These are phyloP conservation scores for Aspergillus coremiiformis DNA, from an alignment of 495 filamentous ascomycete genomes.

Conservation along the genomic window DNA sequence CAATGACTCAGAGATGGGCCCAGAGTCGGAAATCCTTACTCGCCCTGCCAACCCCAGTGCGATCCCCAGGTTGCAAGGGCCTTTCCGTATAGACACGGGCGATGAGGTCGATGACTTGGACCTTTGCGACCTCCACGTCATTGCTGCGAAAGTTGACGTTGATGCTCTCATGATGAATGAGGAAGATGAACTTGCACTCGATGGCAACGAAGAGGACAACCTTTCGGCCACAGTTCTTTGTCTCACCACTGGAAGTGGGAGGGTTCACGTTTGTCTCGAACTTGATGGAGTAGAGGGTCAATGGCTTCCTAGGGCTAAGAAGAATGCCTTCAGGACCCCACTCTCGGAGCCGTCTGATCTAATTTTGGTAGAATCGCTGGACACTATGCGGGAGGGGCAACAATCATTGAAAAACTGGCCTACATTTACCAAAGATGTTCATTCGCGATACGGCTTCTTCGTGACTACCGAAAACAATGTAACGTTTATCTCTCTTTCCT, in stretches of 20 bases:
- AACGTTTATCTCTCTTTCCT: slow-evolving; percentile 58
- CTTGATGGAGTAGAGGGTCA: slow-evolving; percentile 72
- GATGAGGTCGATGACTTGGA: slow-evolving; percentile 64
- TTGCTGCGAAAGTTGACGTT: slow-evolving; percentile 44
- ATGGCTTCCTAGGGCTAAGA: slow-evolving; percentile 65
- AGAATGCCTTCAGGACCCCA: slow-evolving; percentile 34
- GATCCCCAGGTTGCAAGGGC: slow-evolving; percentile 76
- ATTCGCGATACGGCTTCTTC: slow-evolving; percentile 70
- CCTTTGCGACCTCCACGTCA: slow-evolving; percentile 53
- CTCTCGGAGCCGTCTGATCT: slow-evolving; percentile 37
- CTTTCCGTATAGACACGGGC: slow-evolving; percentile 62
- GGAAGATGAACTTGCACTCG: slow-evolving; percentile 39
- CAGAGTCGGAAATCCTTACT: slow-evolving; percentile 60
- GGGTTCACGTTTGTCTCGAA: slow-evolving; percentile 72
- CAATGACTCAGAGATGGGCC: slow-evolving; percentile 19
- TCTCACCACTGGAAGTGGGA: slow-evolving; percentile 62
- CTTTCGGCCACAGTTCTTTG: slow-evolving; percentile 68
- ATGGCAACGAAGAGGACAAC: slow-evolving; percentile 52
- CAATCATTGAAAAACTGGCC: slow-evolving; percentile 53
- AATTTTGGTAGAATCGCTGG: slow-evolving; percentile 48
- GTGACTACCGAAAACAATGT: slow-evolving; percentile 67
- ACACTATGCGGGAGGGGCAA: slow-evolving; percentile 51
- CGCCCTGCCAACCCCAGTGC: slow-evolving; percentile 64
- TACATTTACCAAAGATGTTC: slow-evolving; percentile 63
- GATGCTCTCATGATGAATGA: slow-evolving; percentile 48